Evolutionary conservation across 768 basidiomycete species (phyloP).

Genomic region (Coprinellus micaceus): DNA sequence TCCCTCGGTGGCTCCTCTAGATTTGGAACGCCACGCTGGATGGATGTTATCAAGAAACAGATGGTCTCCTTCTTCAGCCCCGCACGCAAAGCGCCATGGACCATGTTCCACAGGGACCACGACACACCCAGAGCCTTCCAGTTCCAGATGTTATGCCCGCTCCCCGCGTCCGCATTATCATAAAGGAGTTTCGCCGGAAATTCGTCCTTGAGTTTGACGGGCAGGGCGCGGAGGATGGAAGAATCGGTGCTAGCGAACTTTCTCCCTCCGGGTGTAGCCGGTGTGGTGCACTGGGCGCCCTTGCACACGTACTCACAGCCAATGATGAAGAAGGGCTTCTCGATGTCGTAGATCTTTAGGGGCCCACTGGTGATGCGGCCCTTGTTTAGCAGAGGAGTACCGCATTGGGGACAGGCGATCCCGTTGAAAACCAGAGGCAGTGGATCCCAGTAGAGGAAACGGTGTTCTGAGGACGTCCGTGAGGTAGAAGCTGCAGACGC

Average conservation of each 20-base stretch:
- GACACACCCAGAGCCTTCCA: slow-evolving; percentile 77
- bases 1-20: slow-evolving; percentile 16
- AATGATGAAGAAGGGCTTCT: slow-evolving; percentile 78
- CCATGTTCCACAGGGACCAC: slow-evolving; percentile 69
- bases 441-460: slow-evolving; percentile 86
- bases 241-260: slow-evolving; percentile 70
- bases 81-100: slow-evolving; percentile 51
- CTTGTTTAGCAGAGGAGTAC: slow-evolving; percentile 55
- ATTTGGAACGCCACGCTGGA: slow-evolving; percentile 52
- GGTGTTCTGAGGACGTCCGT: slow-evolving; percentile 68
- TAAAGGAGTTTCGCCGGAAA: slow-evolving; percentile 65
- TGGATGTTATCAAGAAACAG: slow-evolving; percentile 51
- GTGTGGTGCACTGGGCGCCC: slow-evolving; percentile 42
- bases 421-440: slow-evolving; percentile 81
- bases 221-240: slow-evolving; percentile 67
- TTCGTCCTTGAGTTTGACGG: slow-evolving; percentile 64
- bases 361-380: slow-evolving; percentile 75
- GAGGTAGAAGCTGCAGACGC: slow-evolving; percentile 60
- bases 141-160: slow-evolving; percentile 63
- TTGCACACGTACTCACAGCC: slow-evolving; percentile 79
- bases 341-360: slow-evolving; percentile 75
- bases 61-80: slow-evolving; percentile 64
- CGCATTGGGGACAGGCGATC: slow-evolving; percentile 67
- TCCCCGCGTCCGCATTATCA: slow-evolving; percentile 55
- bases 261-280: slow-evolving; percentile 49